These are phyloP conservation scores for Fusarium begoniae DNA, from an alignment of 2,329 filamentous ascomycete genomes.

Conservation along the genomic window DNA sequence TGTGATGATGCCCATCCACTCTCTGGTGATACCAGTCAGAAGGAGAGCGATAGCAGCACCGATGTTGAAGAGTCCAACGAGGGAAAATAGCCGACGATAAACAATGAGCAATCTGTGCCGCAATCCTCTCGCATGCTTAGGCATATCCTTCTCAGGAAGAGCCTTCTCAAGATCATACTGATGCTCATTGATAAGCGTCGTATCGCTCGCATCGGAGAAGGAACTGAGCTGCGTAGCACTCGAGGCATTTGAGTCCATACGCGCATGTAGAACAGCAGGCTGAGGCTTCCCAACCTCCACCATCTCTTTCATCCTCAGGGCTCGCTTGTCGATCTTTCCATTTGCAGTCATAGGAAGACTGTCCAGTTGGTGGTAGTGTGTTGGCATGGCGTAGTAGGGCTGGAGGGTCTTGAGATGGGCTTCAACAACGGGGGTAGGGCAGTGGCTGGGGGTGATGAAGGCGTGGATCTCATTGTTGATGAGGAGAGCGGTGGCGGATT, in stretches of 20 bases:
- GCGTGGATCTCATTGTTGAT: slow-evolving; percentile 59
- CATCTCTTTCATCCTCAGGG: slow-evolving; percentile 42
- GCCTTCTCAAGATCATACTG: slow-evolving; percentile 43
- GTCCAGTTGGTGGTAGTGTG: slow-evolving; percentile 52
- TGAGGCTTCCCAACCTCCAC: slow-evolving; percentile 7
- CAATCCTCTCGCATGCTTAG: slow-evolving; percentile 51
- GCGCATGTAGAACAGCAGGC: slow-evolving; percentile 23
- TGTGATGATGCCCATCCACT: slow-evolving; percentile 53
- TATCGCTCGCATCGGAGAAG: slow-evolving; percentile 26
- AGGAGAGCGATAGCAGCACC: slow-evolving; percentile 57
- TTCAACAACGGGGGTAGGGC: slow-evolving; percentile 50
- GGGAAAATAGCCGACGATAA: slow-evolving; percentile 65
- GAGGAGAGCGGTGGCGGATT: slow-evolving; percentile 57
- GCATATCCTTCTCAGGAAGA: slow-evolving; percentile 54
- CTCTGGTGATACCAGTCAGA: slow-evolving; percentile 44
- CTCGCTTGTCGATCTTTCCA: slow-evolving; percentile 64
- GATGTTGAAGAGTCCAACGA: slow-evolving; percentile 62
- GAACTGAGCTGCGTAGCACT: slow-evolving; percentile 37
- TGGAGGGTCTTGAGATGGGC: slow-evolving; percentile 53
- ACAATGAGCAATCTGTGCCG: slow-evolving; percentile 59
- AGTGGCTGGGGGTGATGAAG: slow-evolving; percentile 54
- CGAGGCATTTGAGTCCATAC: slow-evolving; percentile 43
- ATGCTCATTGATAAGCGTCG: slow-evolving; percentile 37
- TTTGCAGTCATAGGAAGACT: slow-evolving; percentile 62
- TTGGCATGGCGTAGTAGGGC: slow-evolving; percentile 65